Evolutionary conservation across 176 grass and related monocot genomes (phyloP).

Genomic region (Ensete glaucum): DNA sequence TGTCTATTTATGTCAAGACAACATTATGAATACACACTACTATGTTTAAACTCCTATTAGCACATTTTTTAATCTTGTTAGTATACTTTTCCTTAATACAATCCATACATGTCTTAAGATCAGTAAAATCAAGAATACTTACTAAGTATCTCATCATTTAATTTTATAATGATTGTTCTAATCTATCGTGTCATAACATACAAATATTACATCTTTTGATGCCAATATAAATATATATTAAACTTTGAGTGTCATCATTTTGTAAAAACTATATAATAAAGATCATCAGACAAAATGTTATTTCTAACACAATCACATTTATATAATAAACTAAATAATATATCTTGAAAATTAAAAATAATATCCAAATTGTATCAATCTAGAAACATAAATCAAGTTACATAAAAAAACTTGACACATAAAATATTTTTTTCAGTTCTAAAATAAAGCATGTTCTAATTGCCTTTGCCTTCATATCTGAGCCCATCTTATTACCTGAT

Average conservation of each 20-base stretch:
- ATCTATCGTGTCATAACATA: not conserved
- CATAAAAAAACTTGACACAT: not conserved
- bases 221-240: no score
- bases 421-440: not conserved
- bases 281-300: not conserved
- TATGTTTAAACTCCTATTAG: no score
- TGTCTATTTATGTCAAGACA: no score
- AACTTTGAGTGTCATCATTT: no score
- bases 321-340: not conserved
- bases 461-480: not conserved
- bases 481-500: not conserved
- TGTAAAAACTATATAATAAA: not conserved
- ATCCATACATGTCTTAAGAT: not conserved
- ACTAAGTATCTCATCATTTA: not conserved
- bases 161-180: no score
- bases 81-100: no score
- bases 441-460: constrained; percentile 1
- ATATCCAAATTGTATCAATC: not conserved
- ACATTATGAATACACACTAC: no score
- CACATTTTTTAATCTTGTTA: no score
- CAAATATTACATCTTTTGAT: not conserved
- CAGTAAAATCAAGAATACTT: not conserved
- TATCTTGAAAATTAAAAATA: not conserved
- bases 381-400: not conserved
- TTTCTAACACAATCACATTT: not conserved